A percentile compares a stretch with the other conserved stretches of the same genome.
Conservation (phyloP, 2,329 filamentous ascomycete genomes). For the Fusarium clavum region DNA sequence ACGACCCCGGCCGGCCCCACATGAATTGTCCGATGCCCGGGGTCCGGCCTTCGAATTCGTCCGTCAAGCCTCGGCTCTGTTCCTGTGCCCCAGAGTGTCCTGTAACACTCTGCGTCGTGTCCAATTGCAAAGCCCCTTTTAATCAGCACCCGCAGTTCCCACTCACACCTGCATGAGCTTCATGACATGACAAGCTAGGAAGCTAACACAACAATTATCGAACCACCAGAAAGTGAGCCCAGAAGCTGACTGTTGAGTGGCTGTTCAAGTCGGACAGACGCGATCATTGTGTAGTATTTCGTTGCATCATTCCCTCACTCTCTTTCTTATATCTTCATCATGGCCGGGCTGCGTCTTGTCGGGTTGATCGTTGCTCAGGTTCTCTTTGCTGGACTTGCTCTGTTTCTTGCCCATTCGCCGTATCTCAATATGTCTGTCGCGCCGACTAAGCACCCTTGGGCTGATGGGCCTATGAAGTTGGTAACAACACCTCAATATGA, state of each 20-base stretch:
- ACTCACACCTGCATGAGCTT: slow-evolving; percentile 33
- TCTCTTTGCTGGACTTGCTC: slow-evolving; percentile 46
- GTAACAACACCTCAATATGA: slow-evolving; percentile 65
- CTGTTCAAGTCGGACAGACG: slow-evolving; percentile 27
- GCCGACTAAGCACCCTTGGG: slow-evolving; percentile 57
- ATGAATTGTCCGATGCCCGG: slow-evolving; percentile 28
- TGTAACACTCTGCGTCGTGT: not conserved
- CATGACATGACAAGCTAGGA: slow-evolving; percentile 35
- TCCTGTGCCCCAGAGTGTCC: slow-evolving; percentile 1
- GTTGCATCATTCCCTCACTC: not conserved
- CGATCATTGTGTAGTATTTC: slow-evolving; percentile 17
- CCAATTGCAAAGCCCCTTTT: slow-evolving; percentile 34
- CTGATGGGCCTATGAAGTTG: slow-evolving; percentile 65
- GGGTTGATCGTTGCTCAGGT: slow-evolving; percentile 47
- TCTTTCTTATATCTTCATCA: slow-evolving; percentile 21
- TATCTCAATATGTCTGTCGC: slow-evolving; percentile 49
- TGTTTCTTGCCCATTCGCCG: slow-evolving; percentile 52
- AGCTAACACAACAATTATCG: slow-evolving; percentile 25
- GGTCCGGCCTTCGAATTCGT: slow-evolving; percentile 25
- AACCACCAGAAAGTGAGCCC: slow-evolving; percentile 41
- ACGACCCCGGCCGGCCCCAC: slow-evolving; percentile 33
- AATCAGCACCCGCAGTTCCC: slow-evolving; percentile 32
- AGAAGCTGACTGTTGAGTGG: slow-evolving; percentile 33
- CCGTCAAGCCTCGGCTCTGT: slow-evolving; percentile 20
- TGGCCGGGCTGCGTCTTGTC: slow-evolving; percentile 38